phyloP scores from a whole-genome alignment of 129 eudicot genomes.

The Flaveria ramosissima region DNA sequence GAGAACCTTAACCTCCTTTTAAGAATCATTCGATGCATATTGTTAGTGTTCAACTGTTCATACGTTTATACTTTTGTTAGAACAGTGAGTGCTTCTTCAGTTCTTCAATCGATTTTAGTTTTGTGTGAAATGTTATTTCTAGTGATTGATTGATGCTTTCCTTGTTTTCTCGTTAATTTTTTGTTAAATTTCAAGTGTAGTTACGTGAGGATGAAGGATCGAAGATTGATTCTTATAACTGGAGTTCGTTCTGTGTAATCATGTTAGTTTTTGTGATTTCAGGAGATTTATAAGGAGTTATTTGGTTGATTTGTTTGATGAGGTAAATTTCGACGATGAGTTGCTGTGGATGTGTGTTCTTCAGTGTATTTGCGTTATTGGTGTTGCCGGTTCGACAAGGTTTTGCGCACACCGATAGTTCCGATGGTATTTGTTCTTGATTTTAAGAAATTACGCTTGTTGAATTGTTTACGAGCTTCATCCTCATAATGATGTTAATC shows the following conservation, averaged over 20 bases:
- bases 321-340: slow-evolving; percentile 37
- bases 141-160: slow-evolving; percentile 29
- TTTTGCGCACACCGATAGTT: slow-evolving; percentile 41
- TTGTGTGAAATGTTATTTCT: too few relatives aligned
- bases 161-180: slow-evolving; percentile 35
- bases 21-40: too few relatives aligned
- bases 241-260: neutral
- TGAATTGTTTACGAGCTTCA: neutral
- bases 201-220: neutral
- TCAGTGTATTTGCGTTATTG: slow-evolving; percentile 37
- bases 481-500: neutral
- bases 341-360: slow-evolving; percentile 33
- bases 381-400: slow-evolving; percentile 32
- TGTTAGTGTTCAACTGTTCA: too few relatives aligned
- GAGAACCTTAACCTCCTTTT: neutral
- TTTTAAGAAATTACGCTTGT: neutral
- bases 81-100: too few relatives aligned
- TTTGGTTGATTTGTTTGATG: slow-evolving; percentile 21
- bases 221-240: neutral
- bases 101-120: too few relatives aligned
- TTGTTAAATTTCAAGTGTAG: slow-evolving; percentile 10
- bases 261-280: slow-evolving; percentile 10
- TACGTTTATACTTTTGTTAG: too few relatives aligned
- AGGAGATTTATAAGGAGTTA: slow-evolving; percentile 18
- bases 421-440: slow-evolving; percentile 50